phyloP scores from a whole-genome alignment of 106 monocot species.

The Acanthochlamys bracteata region DNA sequence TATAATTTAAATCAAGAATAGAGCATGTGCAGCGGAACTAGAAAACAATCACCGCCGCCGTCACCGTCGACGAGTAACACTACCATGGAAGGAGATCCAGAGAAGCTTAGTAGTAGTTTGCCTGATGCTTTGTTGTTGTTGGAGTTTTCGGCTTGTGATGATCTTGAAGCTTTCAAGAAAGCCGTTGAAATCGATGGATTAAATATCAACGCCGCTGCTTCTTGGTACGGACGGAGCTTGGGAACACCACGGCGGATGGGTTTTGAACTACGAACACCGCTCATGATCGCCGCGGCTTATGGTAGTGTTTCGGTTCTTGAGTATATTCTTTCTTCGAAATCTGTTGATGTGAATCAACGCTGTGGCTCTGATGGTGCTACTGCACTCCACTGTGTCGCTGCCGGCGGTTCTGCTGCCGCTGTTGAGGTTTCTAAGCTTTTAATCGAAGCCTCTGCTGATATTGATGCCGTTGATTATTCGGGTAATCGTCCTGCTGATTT shows the following conservation, averaged over 20 bases:
- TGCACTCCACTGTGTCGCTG: slow-evolving; percentile 55
- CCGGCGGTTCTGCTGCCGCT: slow-evolving; percentile 26
- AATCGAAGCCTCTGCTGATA: slow-evolving; percentile 29
- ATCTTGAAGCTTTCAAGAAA: slow-evolving; percentile 34
- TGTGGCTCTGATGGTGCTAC: slow-evolving; percentile 51
- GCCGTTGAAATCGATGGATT: slow-evolving; percentile 24
- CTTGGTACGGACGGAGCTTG: slow-evolving; percentile 60
- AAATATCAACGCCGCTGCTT: slow-evolving; percentile 5
- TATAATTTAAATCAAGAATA: not conserved
- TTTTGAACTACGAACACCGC: slow-evolving; percentile 46
- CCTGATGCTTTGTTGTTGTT: slow-evolving; percentile 27
- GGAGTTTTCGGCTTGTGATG: slow-evolving; percentile 68
- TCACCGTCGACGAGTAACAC: not conserved
- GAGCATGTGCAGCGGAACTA: slow-evolving; percentile 28
- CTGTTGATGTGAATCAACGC: slow-evolving; percentile 24
- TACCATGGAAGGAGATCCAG: not conserved
- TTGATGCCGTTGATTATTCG: slow-evolving; percentile 24
- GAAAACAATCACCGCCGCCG: slow-evolving; percentile 9
- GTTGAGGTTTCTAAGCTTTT: slow-evolving; percentile 12
- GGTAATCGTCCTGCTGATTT: slow-evolving; percentile 45
- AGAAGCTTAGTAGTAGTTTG: not conserved
- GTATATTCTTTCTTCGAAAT: slow-evolving; percentile 27
- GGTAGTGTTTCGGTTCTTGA: slow-evolving; percentile 51
- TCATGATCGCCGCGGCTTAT: slow-evolving; percentile 70
- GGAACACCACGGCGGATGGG: slow-evolving; percentile 16